A percentile compares a stretch with the other conserved stretches of the same genome.
Evolutionary conservation across 169 alveolate species (phyloP).

Genomic region (Amoebophrya sp.): DNA sequence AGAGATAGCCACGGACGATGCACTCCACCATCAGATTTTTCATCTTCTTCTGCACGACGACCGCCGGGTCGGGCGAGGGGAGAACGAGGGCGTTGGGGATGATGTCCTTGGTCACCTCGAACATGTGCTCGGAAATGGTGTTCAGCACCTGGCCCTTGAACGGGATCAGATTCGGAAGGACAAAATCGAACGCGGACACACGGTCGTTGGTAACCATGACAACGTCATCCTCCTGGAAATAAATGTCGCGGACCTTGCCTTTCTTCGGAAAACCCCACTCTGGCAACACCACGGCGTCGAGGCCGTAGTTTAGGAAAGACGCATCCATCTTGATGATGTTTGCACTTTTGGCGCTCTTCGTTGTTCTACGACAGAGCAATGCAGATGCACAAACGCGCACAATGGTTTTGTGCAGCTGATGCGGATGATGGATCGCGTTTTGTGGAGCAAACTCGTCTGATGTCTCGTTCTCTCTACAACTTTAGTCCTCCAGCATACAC

Average conservation of each 20-base stretch:
- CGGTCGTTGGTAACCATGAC: constrained; percentile 52
- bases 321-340: neutral
- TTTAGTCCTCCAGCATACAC: too few relatives aligned
- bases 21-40: constrained; percentile 47
- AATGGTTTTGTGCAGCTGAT: too few relatives aligned
- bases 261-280: neutral
- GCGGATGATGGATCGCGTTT: too few relatives aligned
- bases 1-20: constrained; percentile 49
- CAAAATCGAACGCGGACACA: neutral
- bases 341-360: neutral
- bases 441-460: too few relatives aligned
- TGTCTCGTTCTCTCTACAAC: too few relatives aligned
- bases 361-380: too few relatives aligned
- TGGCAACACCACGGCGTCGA: neutral
- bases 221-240: constrained; percentile 42
- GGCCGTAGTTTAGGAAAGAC: neutral
- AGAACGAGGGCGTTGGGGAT: constrained; percentile 51
- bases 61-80: constrained; percentile 30
- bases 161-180: constrained; percentile 43
- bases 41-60: constrained; percentile 52
- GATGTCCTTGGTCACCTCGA: constrained; percentile 42
- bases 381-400: too few relatives aligned
- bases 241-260: constrained; percentile 50
- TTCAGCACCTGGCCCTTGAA: constrained; percentile 52
- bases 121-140: constrained; percentile 43